Conservation (phyloP, 176 grass and related monocot species). For the Calamus simplicifolius region DNA sequence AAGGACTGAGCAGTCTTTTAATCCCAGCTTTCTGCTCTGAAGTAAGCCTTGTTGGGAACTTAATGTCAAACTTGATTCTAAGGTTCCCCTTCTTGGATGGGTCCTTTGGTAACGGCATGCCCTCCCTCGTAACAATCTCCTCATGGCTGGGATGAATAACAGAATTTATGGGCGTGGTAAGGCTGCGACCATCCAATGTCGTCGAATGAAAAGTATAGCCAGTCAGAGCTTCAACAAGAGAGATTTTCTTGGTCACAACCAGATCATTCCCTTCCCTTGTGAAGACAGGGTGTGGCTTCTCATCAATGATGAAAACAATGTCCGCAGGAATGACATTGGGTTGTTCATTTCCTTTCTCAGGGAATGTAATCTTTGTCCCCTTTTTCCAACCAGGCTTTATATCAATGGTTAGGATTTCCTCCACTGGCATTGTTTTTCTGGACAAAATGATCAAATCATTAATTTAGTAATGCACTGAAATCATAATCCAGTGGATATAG, state of each 20-base stretch:
- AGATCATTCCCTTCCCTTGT: conserved; percentile 86
- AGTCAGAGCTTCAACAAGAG: conserved; percentile 56
- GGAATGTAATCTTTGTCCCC: conserved; percentile 97
- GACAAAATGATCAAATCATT: neutral
- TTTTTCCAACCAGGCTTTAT: conserved; percentile 98
- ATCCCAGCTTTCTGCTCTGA: conserved; percentile 78
- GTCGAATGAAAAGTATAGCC: conserved; percentile 51
- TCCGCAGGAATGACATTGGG: conserved; percentile 50
- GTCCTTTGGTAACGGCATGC: conserved; percentile 87
- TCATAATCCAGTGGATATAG: too few relatives aligned
- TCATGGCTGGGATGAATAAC: conserved; percentile 64
- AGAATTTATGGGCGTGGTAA: conserved; percentile 48
- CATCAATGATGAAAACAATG: conserved; percentile 83
- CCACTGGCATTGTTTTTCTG: conserved; percentile 64
- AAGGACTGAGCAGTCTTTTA: conserved; percentile 43
- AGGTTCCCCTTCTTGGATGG: conserved; percentile 79
- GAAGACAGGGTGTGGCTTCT: conserved; percentile 92
- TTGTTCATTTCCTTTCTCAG: conserved; percentile 83
- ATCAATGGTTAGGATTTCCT: conserved; percentile 85
- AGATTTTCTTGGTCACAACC: conserved; percentile 56
- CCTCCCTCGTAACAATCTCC: conserved; percentile 68
- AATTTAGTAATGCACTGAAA: too few relatives aligned
- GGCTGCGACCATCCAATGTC: conserved; percentile 63
- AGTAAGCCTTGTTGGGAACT: conserved; percentile 68
- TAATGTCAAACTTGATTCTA: conserved; percentile 86